Percentiles rank a stretch among this genome's conserved stretches.
These are phyloP conservation scores for Saxophila tyrrhenica DNA, from an alignment of 495 filamentous ascomycete species.

Conservation along the genomic window DNA sequence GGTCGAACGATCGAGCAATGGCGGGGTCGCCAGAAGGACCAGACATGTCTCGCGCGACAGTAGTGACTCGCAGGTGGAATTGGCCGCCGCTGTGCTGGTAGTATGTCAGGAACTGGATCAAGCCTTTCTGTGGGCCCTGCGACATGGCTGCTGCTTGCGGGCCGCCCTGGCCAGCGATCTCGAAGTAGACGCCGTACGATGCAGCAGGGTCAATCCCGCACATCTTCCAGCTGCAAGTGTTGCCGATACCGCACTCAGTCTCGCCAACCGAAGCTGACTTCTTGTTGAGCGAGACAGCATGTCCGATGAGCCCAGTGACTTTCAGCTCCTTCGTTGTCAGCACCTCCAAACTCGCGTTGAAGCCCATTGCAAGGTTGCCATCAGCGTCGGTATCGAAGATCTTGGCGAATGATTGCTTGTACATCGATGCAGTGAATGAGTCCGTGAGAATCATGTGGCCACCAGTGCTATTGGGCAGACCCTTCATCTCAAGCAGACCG, in stretches of 20 bases:
- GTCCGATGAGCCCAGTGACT: slow-evolving; percentile 95
- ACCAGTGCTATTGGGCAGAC: slow-evolving; percentile 87
- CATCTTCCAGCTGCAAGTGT: slow-evolving; percentile 99
- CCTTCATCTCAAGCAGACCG: slow-evolving; percentile 97
- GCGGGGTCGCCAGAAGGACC: slow-evolving; percentile 95
- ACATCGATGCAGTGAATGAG: slow-evolving; percentile 98
- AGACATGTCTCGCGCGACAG: slow-evolving; percentile 80
- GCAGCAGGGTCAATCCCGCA: slow-evolving; percentile 90
- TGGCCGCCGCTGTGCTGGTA: slow-evolving; percentile 96
- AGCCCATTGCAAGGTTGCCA: slow-evolving; percentile 94
- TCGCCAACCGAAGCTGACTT: slow-evolving; percentile 95
- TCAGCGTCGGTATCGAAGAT: slow-evolving; percentile 94
- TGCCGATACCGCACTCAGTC: slow-evolving; percentile 96
- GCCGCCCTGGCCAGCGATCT: slow-evolving; percentile 89
- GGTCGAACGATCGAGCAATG: slow-evolving; percentile 94
- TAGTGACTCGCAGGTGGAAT: slow-evolving; percentile 92
- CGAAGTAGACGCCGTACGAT: slow-evolving; percentile 94
- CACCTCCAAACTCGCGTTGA: slow-evolving; percentile 94
- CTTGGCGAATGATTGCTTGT: slow-evolving; percentile 96
- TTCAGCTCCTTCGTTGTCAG: slow-evolving; percentile 97
- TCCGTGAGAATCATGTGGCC: slow-evolving; percentile 98
- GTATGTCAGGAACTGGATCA: slow-evolving; percentile 98
- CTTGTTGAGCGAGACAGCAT: slow-evolving; percentile 93
- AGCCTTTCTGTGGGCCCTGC: slow-evolving; percentile 77
- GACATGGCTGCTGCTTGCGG: slow-evolving; percentile 59